Conservation (phyloP, 106 monocot genomes). For the Acanthochlamys bracteata region DNA sequence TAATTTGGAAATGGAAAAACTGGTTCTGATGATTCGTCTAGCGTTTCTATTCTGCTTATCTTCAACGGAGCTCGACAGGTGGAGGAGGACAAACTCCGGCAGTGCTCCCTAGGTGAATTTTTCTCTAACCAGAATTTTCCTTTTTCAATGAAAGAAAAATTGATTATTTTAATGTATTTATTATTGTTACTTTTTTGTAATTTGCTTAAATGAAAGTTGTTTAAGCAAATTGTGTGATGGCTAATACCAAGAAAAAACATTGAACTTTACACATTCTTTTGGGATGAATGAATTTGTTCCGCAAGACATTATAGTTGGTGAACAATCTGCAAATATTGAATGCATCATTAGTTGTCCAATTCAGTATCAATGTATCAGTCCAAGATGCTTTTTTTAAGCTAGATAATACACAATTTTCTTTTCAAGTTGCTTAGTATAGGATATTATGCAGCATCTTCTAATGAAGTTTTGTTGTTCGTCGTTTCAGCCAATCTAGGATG, state of each 20-base stretch:
- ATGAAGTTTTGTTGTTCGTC: neutral
- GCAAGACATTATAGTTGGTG: too few relatives aligned
- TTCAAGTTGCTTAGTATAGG: neutral
- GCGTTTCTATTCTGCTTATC: neutral
- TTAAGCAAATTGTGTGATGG: too few relatives aligned
- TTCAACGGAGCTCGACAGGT: neutral
- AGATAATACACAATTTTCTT: neutral
- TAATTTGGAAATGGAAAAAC: too few relatives aligned
- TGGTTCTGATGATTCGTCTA: neutral
- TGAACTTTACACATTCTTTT: too few relatives aligned
- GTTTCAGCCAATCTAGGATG: constrained; percentile 69
- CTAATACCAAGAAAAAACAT: too few relatives aligned
- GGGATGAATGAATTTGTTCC: too few relatives aligned
- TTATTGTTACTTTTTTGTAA: too few relatives aligned
- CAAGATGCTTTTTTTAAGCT: too few relatives aligned
- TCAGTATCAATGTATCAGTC: too few relatives aligned
- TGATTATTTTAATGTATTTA: neutral
- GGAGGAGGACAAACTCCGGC: neutral
- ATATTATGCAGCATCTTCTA: neutral
- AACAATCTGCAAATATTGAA: too few relatives aligned
- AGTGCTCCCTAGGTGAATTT: constrained; percentile 31
- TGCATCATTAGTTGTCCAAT: too few relatives aligned
- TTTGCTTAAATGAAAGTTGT: too few relatives aligned
- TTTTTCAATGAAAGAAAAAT: neutral
- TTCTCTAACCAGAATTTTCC: neutral